Conservation (phyloP, 805 yeast genomes). For the Gaillardinia entomophila region DNA sequence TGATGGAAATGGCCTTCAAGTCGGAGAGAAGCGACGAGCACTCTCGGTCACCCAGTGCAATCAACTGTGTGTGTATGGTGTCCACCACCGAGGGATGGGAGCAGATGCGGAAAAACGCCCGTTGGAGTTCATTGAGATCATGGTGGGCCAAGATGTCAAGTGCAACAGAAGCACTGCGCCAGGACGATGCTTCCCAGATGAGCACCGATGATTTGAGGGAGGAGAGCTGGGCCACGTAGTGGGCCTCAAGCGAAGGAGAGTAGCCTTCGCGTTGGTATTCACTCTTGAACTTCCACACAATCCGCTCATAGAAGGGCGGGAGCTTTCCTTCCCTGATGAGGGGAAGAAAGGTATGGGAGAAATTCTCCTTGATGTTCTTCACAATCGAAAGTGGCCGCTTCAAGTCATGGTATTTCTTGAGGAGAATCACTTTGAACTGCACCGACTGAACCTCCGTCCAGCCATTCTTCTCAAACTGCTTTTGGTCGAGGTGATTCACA, state of each 20-base stretch:
- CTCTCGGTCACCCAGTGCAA: slow-evolving; percentile 1
- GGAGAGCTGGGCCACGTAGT: slow-evolving; percentile 16
- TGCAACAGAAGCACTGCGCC: slow-evolving; percentile 7
- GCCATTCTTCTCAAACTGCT: slow-evolving; percentile 12
- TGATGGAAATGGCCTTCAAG: slow-evolving; percentile 27
- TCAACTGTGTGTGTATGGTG: slow-evolving; percentile 9
- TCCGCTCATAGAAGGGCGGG: slow-evolving; percentile 33
- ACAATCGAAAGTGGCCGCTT: slow-evolving; percentile 26
- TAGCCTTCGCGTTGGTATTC: slow-evolving; percentile 20
- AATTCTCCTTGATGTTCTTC: slow-evolving; percentile 22
- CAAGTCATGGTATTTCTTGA: slow-evolving; percentile 32
- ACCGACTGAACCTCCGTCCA: slow-evolving; percentile 16
- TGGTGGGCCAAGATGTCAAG: slow-evolving; percentile 10
- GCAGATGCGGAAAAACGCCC: slow-evolving; percentile 18
- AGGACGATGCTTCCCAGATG: slow-evolving; percentile 33
- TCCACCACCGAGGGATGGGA: slow-evolving; percentile 8
- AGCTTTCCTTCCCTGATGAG: slow-evolving; percentile 15
- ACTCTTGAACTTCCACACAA: slow-evolving; percentile 36
- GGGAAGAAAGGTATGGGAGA: slow-evolving; percentile 18
- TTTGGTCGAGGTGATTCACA: slow-evolving; percentile 11
- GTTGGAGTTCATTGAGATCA: slow-evolving; percentile 15
- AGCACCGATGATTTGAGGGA: slow-evolving; percentile 20
- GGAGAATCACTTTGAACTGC: slow-evolving; percentile 24
- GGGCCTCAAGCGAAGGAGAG: too few relatives aligned
- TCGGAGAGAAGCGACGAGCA: slow-evolving; percentile 16